These are phyloP conservation scores for Tricholoma sp. DNA, from an alignment of 768 basidiomycete genomes.

Conservation along the genomic window DNA sequence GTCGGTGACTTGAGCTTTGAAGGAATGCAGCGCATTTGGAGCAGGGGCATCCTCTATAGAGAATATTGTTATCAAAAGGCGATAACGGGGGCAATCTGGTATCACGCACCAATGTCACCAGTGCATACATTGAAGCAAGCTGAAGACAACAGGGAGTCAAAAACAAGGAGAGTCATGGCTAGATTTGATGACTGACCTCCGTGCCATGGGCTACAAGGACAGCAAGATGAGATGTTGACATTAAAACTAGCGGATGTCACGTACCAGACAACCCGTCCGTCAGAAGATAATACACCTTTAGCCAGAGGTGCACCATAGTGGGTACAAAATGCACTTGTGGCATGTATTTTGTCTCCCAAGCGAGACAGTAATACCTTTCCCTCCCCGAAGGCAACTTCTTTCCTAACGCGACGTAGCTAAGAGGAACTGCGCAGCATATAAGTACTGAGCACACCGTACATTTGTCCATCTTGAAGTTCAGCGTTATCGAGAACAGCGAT, in stretches of 20 bases:
- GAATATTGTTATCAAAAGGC: slow-evolving; percentile 10
- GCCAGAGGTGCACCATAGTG: slow-evolving; percentile 88
- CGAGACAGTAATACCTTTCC: slow-evolving; percentile 77
- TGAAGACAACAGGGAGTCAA: slow-evolving; percentile 17
- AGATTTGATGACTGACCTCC: slow-evolving; percentile 46
- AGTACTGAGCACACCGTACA: slow-evolving; percentile 29
- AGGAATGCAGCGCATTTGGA: slow-evolving; percentile 73
- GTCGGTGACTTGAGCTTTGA: slow-evolving; percentile 57
- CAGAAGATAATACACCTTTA: slow-evolving; percentile 75
- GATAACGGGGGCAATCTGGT: slow-evolving; percentile 9
- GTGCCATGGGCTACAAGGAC: slow-evolving; percentile 67
- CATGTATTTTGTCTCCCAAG: slow-evolving; percentile 68
- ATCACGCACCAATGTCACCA: slow-evolving; percentile 65
- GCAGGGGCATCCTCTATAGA: slow-evolving; percentile 82
- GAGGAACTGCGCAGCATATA: neutral
- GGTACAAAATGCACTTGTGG: slow-evolving; percentile 83
- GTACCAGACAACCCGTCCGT: slow-evolving; percentile 77
- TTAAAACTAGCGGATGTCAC: slow-evolving; percentile 13
- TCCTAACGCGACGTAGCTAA: slow-evolving; percentile 41
- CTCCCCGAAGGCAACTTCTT: slow-evolving; percentile 74
- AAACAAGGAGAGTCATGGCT: neutral
- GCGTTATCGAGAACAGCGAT: slow-evolving; percentile 53
- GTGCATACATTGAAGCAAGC: slow-evolving; percentile 87
- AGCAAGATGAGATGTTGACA: neutral
- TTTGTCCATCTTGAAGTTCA: slow-evolving; percentile 63